phyloP scores from a whole-genome alignment of 2,329 filamentous ascomycete genomes.

The Rutstroemia sp. region DNA sequence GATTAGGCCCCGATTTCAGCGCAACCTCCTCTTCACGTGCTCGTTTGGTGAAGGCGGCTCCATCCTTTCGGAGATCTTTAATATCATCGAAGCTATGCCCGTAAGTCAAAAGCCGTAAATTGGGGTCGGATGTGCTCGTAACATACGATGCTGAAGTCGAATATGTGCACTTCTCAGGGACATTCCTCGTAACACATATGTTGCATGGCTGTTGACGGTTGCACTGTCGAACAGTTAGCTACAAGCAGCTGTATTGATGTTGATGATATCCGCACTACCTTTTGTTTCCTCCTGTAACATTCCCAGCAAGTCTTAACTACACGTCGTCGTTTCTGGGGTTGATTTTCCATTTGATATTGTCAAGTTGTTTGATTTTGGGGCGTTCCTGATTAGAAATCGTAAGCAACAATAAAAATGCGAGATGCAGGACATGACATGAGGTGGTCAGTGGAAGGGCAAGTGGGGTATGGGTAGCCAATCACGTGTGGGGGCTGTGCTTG shows the following conservation, averaged over 20 bases:
- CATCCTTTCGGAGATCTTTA: neutral
- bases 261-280: slow-evolving; percentile 2
- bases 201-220: slow-evolving; percentile 9
- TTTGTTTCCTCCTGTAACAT: slow-evolving; percentile 31
- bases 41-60: slow-evolving; percentile 31
- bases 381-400: too few species aligned
- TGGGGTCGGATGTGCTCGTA: slow-evolving; percentile 20
- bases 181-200: slow-evolving; percentile 25
- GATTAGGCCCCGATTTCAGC: slow-evolving; percentile 7
- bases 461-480: too few species aligned
- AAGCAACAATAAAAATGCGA: too few species aligned
- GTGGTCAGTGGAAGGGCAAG: too few species aligned
- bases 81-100: neutral
- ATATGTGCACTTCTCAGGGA: slow-evolving; percentile 48
- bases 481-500: too few species aligned
- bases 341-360: neutral
- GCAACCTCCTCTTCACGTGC: slow-evolving; percentile 38
- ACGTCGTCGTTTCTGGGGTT: slow-evolving; percentile 41
- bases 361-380: too few species aligned
- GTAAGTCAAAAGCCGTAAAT: neutral
- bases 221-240: neutral
- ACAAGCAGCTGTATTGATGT: neutral
- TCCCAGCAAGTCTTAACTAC: slow-evolving; percentile 54
- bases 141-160: slow-evolving; percentile 48
- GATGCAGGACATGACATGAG: too few species aligned